Base-by-base conservation (phyloP, 2,329 filamentous ascomycete species). In the Colletotrichum ledebouriae region DNA sequence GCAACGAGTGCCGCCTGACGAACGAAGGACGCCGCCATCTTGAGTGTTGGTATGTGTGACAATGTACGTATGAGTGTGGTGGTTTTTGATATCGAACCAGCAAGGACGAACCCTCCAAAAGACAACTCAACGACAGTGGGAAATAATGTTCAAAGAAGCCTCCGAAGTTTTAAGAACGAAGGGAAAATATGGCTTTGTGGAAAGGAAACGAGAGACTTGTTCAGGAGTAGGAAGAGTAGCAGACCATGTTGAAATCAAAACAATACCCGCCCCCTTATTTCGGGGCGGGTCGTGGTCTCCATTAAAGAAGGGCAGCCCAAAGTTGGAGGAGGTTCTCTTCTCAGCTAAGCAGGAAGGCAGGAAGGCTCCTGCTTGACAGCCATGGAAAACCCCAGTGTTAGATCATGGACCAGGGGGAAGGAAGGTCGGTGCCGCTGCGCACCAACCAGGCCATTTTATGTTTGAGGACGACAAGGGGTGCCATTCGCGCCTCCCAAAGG, bases 1-100 rank as follows among this genome's bases (percentile, higher is more conserved):
- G 66, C 66, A 37, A 69, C 61, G 41, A 69, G 61, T 34, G 66
- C 65, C 56, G 66, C 66, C 44, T 69, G 66, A 59, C 66, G 66
- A 66, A 69, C 61, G 55, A 69, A 65, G 42, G 61, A 69, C 55
- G 60, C n/a, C 6, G 55, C 66, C 66, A 69, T 69, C 39, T 63
- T 34, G 33, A 20, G 29, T 52, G 47, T 46, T n/a, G 29, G 15
- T 52, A 25, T 52, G 42, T 20, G 29, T 34, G 29, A n/a, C 17
- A 17, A 17, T 34, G 22, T 33, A 29, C 33, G n/a, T 34, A n/a
- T 52, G 49, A 10, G 49, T 33, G 47, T 50, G 22, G 15, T 12
- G 65, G 34, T 7, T 25, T 29, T 33, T 59, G n/a, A 22, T n/a
- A 34, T 41, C 34, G 20, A 47, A 59, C 25, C 42, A 34, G 37